Conservation (phyloP, 2,329 filamentous ascomycete genomes). For the Scleromitrula shiraiana region DNA sequence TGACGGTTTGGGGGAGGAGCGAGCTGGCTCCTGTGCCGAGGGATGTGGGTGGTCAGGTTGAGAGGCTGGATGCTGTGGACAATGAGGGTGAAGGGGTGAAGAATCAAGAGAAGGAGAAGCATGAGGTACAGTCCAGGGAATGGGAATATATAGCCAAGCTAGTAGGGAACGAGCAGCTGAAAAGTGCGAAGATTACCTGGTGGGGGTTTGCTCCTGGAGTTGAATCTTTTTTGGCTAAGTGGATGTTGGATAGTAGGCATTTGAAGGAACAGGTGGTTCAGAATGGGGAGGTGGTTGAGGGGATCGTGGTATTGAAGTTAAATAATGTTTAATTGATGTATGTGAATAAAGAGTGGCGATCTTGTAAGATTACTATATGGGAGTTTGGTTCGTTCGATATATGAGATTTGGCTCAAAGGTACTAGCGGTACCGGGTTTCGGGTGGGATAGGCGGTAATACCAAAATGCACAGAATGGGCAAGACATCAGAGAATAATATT, state of each 20-base stretch:
- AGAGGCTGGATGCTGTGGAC: neutral
- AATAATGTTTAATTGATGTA: neutral
- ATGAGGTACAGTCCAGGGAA: conserved; percentile 14
- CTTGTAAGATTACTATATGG: too few relatives aligned
- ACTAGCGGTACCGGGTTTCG: too few relatives aligned
- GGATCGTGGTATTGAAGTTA: conserved; percentile 8
- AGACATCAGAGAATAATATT: too few relatives aligned
- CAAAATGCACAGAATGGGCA: too few relatives aligned
- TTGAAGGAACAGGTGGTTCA: conserved; percentile 22
- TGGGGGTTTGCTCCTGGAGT: conserved; percentile 20
- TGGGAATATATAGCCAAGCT: conserved; percentile 20
- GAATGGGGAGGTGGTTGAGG: conserved; percentile 16
- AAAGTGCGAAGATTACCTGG: conserved; percentile 17
- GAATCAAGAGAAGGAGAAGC: neutral
- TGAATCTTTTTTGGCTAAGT: conserved; percentile 18
- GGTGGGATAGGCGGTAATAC: too few relatives aligned
- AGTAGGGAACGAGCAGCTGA: conserved; percentile 12
- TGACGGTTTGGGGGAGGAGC: conserved; percentile 21
- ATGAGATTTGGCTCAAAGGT: too few relatives aligned
- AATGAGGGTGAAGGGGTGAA: neutral
- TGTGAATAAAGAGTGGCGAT: too few relatives aligned
- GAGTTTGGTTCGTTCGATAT: too few relatives aligned
- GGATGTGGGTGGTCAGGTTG: neutral
- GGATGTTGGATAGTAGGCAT: conserved; percentile 21
- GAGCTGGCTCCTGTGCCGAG: neutral